phyloP scores from a whole-genome alignment of 2,329 filamentous ascomycete species.

The Atkinsonella texensis region DNA sequence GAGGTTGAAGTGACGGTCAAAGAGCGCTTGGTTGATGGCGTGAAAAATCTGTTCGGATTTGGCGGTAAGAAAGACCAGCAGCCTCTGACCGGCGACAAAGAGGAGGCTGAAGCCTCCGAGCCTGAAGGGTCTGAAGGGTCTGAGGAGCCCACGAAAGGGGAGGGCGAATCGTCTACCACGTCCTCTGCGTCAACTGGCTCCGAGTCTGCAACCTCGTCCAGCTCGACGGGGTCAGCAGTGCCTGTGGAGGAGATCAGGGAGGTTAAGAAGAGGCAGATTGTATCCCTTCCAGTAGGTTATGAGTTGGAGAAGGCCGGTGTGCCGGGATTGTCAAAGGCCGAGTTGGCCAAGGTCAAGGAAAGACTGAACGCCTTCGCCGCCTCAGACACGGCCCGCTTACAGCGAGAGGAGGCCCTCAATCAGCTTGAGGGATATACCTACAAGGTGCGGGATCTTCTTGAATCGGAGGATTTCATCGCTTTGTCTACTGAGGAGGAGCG shows the following conservation, averaged over 20 bases:
- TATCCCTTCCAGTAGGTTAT: conserved; percentile 40
- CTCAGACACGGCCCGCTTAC: conserved; percentile 65
- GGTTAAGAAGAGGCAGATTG: conserved; percentile 47
- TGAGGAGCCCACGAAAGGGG: conserved; percentile 31
- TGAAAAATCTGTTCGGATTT: conserved; percentile 94
- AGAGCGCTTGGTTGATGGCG: conserved; percentile 77
- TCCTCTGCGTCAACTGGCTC: conserved; percentile 4
- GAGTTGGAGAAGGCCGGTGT: conserved; percentile 37
- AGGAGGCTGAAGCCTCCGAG: conserved; percentile 27
- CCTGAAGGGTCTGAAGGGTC: conserved; percentile 17
- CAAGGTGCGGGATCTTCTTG: conserved; percentile 69
- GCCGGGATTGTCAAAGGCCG: conserved; percentile 35
- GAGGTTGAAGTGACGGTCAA: conserved; percentile 63
- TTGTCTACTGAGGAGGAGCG: conserved; percentile 60
- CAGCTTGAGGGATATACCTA: conserved; percentile 92
- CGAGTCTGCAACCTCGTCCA: conserved; percentile 16
- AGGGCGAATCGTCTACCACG: conserved; percentile 17
- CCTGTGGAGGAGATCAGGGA: conserved; percentile 34
- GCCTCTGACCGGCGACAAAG: conserved; percentile 53
- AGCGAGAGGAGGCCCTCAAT: conserved; percentile 80
- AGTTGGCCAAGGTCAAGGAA: conserved; percentile 44
- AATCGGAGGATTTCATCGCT: conserved; percentile 60
- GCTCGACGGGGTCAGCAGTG: conserved; percentile 30
- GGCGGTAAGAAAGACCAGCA: conserved; percentile 77
- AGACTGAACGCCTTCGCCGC: conserved; percentile 74